phyloP scores from a whole-genome alignment of 2,329 filamentous ascomycete species.

The Monilinia fructigena region DNA sequence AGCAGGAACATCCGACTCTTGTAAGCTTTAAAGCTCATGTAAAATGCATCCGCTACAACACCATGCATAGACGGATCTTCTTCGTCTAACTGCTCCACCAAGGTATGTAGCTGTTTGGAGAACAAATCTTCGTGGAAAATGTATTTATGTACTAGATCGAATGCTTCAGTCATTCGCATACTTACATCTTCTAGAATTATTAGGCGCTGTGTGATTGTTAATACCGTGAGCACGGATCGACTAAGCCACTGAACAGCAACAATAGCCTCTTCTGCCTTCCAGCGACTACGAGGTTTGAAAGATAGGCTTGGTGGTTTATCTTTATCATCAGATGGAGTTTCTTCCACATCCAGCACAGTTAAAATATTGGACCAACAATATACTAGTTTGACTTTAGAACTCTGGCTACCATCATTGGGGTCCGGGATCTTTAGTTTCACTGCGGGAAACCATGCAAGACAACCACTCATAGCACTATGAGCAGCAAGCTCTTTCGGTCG shows the following conservation, averaged over 20 bases:
- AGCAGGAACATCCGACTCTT: conserved; percentile 90
- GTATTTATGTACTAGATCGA: conserved; percentile 87
- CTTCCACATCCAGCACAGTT: conserved; percentile 85
- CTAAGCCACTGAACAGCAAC: conserved; percentile 97
- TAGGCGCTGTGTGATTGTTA: conserved; percentile 91
- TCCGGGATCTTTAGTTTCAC: conserved; percentile 83
- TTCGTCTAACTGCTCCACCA: conserved; percentile 87
- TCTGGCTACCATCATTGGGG: conserved; percentile 61
- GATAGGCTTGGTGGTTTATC: conserved; percentile 75
- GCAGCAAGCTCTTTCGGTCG: conserved; percentile 87
- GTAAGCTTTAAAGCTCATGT: conserved; percentile 95
- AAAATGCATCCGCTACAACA: conserved; percentile 94
- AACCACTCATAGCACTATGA: conserved; percentile 90
- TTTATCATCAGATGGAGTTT: conserved; percentile 64
- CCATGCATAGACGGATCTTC: conserved; percentile 88
- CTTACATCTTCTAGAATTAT: conserved; percentile 87
- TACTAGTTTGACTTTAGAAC: conserved; percentile 81
- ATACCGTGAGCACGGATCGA: conserved; percentile 82
- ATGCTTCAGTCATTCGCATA: conserved; percentile 89
- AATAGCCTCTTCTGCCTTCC: conserved; percentile 92
- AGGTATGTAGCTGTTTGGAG: conserved; percentile 75
- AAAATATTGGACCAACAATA: conserved; percentile 99
- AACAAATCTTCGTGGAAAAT: conserved; percentile 92
- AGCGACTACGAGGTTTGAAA: conserved; percentile 81
- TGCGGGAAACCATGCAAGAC: conserved; percentile 94